phyloP scores from a whole-genome alignment of 83 land plant species.

The Picea abies region DNA sequence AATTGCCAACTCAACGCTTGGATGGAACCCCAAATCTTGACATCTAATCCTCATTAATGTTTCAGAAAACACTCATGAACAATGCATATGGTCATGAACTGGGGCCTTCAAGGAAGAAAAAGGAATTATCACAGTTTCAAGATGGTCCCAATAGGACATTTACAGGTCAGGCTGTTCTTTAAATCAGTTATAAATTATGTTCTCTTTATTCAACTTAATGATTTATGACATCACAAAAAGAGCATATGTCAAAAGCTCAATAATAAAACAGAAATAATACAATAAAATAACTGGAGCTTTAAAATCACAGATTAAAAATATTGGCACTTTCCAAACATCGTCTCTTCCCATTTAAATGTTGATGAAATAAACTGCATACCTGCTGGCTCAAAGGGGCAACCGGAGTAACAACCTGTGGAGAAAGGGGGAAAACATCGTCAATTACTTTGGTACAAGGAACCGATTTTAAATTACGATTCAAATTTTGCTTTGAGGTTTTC shows the following conservation, averaged over 20 bases:
- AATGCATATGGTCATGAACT: neutral
- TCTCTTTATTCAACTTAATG: neutral
- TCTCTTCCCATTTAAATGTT: neutral
- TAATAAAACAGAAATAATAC: neutral
- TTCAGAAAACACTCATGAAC: neutral
- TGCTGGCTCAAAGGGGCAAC: slow-evolving; percentile 83
- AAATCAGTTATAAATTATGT: no score
- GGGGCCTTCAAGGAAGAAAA: neutral
- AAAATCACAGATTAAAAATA: neutral
- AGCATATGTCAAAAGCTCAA: neutral
- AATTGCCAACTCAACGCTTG: neutral
- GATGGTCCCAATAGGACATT: no score
- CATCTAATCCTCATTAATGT: neutral
- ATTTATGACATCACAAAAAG: neutral
- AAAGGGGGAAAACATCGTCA: neutral
- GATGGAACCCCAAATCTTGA: neutral
- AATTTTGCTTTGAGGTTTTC: neutral
- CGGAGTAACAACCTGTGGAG: slow-evolving; percentile 77
- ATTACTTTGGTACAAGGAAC: neutral
- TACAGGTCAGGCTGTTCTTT: no score
- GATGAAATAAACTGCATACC: slow-evolving; percentile 31
- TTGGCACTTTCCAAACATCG: no score
- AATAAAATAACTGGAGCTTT: neutral
- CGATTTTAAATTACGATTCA: neutral
- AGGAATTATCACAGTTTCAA: neutral